Evolutionary conservation across 176 grass and related monocot genomes (phyloP).

Genomic region (Oryza nivara): DNA sequence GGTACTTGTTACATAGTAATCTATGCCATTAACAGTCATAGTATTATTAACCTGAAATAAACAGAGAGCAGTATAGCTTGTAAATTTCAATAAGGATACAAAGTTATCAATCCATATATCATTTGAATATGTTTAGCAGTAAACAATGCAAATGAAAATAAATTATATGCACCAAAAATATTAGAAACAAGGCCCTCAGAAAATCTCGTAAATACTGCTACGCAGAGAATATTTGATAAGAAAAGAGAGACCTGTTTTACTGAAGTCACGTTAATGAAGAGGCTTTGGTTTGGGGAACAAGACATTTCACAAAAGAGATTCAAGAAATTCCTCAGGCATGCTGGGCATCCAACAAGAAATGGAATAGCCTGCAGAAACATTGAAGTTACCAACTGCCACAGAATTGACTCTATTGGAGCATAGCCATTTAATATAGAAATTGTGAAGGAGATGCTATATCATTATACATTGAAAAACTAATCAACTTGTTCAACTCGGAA

Average conservation of each 20-base stretch:
- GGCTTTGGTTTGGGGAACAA: constrained; percentile 96
- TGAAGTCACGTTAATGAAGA: constrained; percentile 97
- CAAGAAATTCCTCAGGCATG: constrained; percentile 98
- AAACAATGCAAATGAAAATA: not conserved
- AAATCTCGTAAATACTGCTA: constrained; percentile 11
- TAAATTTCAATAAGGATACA: constrained; percentile 25
- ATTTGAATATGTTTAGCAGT: constrained; percentile 15
- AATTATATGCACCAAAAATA: constrained; percentile 5
- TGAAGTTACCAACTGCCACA: constrained; percentile 18
- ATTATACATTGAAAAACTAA: constrained; percentile 36
- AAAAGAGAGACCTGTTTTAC: constrained; percentile 63
- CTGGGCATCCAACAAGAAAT: constrained; percentile 99
- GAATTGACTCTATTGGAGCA: constrained; percentile 17
- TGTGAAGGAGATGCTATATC: constrained; percentile 27
- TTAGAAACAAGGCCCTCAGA: not conserved
- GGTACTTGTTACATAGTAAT: constrained; percentile 74
- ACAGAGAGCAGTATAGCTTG: constrained; percentile 27
- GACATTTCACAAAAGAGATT: constrained; percentile 94
- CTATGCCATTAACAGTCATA: constrained; percentile 71
- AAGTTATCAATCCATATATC: constrained; percentile 4
- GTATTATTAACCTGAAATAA: constrained; percentile 76
- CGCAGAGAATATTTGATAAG: not conserved
- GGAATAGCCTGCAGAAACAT: constrained; percentile 75
- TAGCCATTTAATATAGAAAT: constrained; percentile 29
- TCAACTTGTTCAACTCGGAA: constrained; percentile 11